These are phyloP conservation scores for Lavandula angustifolia DNA, from an alignment of 257 asterid species.

Conservation along the genomic window DNA sequence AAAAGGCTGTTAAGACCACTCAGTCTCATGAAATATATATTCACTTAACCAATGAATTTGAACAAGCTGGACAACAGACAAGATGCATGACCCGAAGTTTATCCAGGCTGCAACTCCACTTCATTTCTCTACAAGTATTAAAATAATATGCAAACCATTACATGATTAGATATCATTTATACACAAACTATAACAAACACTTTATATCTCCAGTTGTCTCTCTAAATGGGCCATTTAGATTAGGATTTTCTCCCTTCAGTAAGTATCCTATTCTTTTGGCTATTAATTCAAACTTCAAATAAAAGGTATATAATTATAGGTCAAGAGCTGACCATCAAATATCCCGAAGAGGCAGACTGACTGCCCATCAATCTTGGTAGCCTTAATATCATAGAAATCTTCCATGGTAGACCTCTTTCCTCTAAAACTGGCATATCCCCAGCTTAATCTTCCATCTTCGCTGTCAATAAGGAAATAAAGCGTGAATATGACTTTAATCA, in stretches of 20 bases:
- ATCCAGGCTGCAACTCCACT: not conserved
- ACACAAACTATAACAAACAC: not conserved
- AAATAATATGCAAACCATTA: not conserved
- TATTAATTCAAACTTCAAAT: conserved; percentile 15
- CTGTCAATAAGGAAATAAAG: conserved; percentile 55
- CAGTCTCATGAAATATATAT: conserved; percentile 5
- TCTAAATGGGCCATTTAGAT: conserved; percentile 16
- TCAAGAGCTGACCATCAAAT: conserved; percentile 78
- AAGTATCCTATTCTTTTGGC: not conserved
- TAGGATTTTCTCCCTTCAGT: conserved; percentile 14
- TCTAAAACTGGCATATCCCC: conserved; percentile 94
- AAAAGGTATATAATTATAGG: conserved; percentile 16
- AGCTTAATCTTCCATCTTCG: conserved; percentile 78
- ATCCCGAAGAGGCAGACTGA: conserved; percentile 87
- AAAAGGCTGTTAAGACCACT: not conserved
- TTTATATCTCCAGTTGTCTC: conserved; percentile 12
- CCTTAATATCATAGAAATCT: conserved; percentile 89
- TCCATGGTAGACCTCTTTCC: conserved; percentile 98
- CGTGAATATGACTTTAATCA: conserved; percentile 21
- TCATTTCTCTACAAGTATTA: not conserved
- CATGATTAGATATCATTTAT: conserved; percentile 28
- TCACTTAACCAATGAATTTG: not conserved
- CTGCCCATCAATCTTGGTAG: conserved; percentile 67
- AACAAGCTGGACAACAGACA: not conserved
- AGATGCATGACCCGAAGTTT: not conserved